Conservation (phyloP, 305 asterid species). For the Solanum hybrid region DNA sequence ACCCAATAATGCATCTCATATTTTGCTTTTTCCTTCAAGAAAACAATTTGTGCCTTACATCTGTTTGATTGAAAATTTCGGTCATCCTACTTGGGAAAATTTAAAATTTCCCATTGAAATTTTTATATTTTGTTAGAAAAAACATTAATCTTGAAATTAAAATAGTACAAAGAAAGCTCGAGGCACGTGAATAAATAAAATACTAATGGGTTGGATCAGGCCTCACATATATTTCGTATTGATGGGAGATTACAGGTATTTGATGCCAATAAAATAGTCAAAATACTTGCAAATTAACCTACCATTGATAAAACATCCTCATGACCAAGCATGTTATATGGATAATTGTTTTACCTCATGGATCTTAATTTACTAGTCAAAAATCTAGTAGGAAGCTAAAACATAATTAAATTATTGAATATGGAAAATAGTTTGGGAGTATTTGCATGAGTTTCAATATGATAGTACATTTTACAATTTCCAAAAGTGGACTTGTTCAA, state of each 20-base stretch:
- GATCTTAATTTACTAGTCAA: neutral
- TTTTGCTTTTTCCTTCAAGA: neutral
- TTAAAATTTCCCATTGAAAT: neutral
- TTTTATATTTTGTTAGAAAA: neutral
- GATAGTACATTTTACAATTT: neutral
- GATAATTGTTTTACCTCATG: neutral
- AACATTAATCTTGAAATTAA: neutral
- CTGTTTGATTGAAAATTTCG: neutral
- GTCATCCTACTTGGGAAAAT: neutral
- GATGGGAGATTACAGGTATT: fast-evolving
- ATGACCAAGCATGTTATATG: neutral
- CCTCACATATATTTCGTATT: neutral
- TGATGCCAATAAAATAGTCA: neutral
- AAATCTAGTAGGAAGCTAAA: neutral
- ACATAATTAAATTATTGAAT: neutral
- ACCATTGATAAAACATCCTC: neutral
- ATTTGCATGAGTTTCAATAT: neutral
- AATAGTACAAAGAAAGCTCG: neutral
- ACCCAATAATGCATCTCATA: neutral
- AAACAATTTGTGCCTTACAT: neutral
- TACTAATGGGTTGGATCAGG: neutral
- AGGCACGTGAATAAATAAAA: neutral
- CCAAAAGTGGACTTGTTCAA: neutral
- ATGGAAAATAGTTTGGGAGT: neutral
- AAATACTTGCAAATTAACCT: neutral